A percentile compares a stretch with the other conserved stretches of the same genome.
Conservation (phyloP, 2,329 filamentous ascomycete species). For the Aspergillus puulaauensis region DNA sequence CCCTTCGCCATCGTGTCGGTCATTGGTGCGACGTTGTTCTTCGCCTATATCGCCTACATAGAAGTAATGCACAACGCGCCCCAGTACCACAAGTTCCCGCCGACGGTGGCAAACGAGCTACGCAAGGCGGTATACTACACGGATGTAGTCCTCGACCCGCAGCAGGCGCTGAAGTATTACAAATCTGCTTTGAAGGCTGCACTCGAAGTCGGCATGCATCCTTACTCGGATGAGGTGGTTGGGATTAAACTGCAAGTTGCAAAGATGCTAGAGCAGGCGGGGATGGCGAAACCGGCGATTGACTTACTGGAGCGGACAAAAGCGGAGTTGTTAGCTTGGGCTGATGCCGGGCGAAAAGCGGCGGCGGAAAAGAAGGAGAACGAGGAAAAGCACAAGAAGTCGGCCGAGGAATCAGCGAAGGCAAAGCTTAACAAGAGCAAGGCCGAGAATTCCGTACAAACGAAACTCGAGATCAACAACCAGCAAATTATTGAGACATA, state of each 20-base stretch:
- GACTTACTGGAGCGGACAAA: constrained; percentile 77
- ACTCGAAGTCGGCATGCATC: constrained; percentile 73
- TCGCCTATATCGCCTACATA: constrained; percentile 44
- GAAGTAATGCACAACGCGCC: constrained; percentile 43
- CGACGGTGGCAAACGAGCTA: constrained; percentile 57
- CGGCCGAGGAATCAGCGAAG: neutral
- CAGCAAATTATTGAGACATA: constrained; percentile 22
- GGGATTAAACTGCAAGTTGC: constrained; percentile 84
- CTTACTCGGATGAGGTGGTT: constrained; percentile 85
- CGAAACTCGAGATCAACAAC: constrained; percentile 20
- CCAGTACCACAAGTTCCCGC: constrained; percentile 45
- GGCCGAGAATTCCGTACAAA: constrained; percentile 6
- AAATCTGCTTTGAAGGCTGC: constrained; percentile 74
- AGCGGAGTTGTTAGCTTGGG: constrained; percentile 59
- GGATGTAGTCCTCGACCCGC: constrained; percentile 71
- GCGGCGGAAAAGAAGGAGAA: constrained; percentile 10
- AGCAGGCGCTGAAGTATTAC: constrained; percentile 80
- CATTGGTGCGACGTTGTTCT: constrained; percentile 32
- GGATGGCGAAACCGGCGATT: constrained; percentile 68
- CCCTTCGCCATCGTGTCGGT: constrained; percentile 42
- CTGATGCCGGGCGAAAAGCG: constrained; percentile 26
- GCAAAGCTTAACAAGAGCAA: neutral
- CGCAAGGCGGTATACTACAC: constrained; percentile 85
- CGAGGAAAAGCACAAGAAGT: constrained; percentile 9
- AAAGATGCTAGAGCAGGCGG: constrained; percentile 74